Base-by-base conservation (phyloP, 306 rosid genomes). In the Ormosia emarginata region DNA sequence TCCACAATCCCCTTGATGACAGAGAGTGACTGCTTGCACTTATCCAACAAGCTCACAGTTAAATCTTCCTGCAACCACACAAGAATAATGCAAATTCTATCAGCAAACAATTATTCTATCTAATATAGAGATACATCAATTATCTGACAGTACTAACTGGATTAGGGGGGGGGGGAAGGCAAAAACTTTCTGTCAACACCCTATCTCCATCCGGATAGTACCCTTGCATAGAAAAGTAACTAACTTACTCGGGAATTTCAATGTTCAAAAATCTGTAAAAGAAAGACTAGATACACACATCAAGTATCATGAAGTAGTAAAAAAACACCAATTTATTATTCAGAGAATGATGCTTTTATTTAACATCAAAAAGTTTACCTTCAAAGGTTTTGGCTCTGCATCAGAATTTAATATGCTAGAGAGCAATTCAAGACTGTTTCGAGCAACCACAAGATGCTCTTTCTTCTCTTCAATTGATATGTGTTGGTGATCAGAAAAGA, bases 401-500 rank as follows among this genome's bases (percentile, higher is more conserved):
- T 91, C 95, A 32, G 90, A 81, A 69, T 64, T 84, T 83, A 91
- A 85, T 66, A 93, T 91, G 88, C 91, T 84, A 39, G 97, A 82
- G 71, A 93, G 90, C 73, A 93, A 75, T 59, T 93, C 97, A 53
- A 88, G 89, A 77, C 95, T 93, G 86, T 90, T 93, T 75, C 96
- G 92, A 62, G 97, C 87, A 61, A 93, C 79, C 70, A 86, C 89
- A 40, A 93, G 92, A 86, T 76, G 83, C 47, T 91, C 94, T 75
- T 85, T 93, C 88, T 87, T 90, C 67, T 88, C 94, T 85, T 90
- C 96, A 72, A 43, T 68, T 13, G 97, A 87, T 29, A 77, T 50
- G 71, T 41, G 84, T 77, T 55, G 87, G 76, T 67, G 78, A 67
- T 50, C 71, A 65, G 86, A 74, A 77, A 83, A 79, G 82, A 84